Conservation (phyloP, 306 rosid species). For the Castanospermum australe region DNA sequence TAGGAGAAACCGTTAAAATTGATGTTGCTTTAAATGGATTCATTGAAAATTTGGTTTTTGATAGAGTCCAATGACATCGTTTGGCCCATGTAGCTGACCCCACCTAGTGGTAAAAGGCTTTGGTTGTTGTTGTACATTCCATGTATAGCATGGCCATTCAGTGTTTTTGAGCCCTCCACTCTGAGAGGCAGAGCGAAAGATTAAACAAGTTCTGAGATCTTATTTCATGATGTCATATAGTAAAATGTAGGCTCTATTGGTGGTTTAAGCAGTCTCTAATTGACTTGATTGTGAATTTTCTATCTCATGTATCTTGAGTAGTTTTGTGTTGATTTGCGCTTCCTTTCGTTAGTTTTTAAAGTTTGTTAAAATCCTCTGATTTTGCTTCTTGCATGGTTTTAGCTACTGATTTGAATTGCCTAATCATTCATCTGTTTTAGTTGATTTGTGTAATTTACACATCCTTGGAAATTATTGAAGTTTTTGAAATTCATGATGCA, state of each 20-base stretch:
- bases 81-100: no score
- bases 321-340: not conserved
- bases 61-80: no score
- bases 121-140: not conserved
- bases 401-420: not conserved
- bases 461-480: not conserved
- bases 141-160: not conserved
- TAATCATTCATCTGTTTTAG: not conserved
- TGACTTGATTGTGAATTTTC: not conserved
- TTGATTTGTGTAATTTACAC: not conserved
- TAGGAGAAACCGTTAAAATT: no score
- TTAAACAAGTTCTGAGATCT: not conserved
- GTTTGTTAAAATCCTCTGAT: not conserved
- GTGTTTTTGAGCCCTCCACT: not conserved
- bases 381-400: not conserved
- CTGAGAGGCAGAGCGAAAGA: not conserved
- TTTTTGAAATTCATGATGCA: not conserved
- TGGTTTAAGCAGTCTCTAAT: not conserved
- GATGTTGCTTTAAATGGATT: no score
- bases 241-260: not conserved
- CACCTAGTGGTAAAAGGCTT: no score
- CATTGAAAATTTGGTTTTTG: conserved; percentile 10
- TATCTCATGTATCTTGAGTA: not conserved
- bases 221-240: not conserved
- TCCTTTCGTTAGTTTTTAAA: no score